These are phyloP conservation scores for Arctium lappa DNA, from an alignment of 129 eudicot genomes.

Conservation along the genomic window DNA sequence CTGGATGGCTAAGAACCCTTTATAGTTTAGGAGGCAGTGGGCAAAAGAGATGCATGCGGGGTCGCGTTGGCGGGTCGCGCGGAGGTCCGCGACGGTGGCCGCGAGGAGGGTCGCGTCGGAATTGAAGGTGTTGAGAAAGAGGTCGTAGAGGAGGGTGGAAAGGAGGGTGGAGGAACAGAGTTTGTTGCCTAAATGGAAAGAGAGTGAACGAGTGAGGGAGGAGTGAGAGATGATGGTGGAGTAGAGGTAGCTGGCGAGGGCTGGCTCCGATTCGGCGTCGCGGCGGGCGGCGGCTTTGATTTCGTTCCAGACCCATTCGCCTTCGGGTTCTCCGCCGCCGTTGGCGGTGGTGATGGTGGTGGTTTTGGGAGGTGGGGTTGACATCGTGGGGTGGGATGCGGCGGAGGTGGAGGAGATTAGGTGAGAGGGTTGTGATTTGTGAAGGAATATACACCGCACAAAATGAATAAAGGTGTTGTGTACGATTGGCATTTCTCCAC, in stretches of 20 bases:
- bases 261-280: constrained; percentile 70
- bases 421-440: background rate
- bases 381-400: constrained; percentile 4
- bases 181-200: constrained; percentile 59
- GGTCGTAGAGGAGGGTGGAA: constrained; percentile 48
- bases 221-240: constrained; percentile 62
- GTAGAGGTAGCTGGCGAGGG: constrained; percentile 60
- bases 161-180: constrained; percentile 57
- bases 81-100: constrained; percentile 54
- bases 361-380: constrained; percentile 21
- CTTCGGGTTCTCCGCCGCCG: constrained; percentile 18
- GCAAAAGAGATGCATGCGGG: constrained; percentile 59
- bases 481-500: background rate
- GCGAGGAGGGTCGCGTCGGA: constrained; percentile 28
- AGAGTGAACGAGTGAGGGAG: constrained; percentile 46
- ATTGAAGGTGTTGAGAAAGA: constrained; percentile 45
- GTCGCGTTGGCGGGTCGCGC: constrained; percentile 53
- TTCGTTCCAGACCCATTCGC: constrained; percentile 48
- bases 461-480: background rate
- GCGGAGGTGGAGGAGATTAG: background rate
- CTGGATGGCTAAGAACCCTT: constrained; percentile 58
- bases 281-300: constrained; percentile 59
- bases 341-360: constrained; percentile 19
- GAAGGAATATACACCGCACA: background rate
- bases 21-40: constrained; percentile 60